These are phyloP conservation scores for Cnidoscolus chayamansa DNA, from an alignment of 441 rosid species.

Conservation along the genomic window DNA sequence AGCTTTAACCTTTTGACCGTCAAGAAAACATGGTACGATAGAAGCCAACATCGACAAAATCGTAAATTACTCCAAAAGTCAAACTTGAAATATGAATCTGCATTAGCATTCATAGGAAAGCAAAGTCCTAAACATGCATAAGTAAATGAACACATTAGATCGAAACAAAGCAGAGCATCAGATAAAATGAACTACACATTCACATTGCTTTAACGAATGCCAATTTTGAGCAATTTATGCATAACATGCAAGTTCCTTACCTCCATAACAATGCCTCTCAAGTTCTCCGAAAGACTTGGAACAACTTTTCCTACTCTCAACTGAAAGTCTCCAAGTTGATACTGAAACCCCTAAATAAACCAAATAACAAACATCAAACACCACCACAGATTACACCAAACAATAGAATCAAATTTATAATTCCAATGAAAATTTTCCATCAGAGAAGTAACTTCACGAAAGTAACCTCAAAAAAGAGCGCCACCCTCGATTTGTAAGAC, in stretches of 20 bases:
- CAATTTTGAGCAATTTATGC: too few relatives aligned
- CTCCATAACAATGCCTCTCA: constrained; percentile 96
- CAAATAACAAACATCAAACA: neutral
- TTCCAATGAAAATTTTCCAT: neutral
- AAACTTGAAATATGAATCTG: neutral
- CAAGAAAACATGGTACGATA: too few relatives aligned
- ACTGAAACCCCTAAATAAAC: constrained; percentile 64
- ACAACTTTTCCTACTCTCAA: constrained; percentile 83
- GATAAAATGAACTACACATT: neutral
- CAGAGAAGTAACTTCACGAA: neutral
- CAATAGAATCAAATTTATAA: neutral
- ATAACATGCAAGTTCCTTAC: constrained; percentile 29
- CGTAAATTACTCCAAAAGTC: neutral
- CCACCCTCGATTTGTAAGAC: constrained; percentile 70
- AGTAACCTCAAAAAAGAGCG: constrained; percentile 66
- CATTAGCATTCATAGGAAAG: constrained; percentile 1
- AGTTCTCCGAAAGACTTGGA: constrained; percentile 68
- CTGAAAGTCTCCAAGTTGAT: constrained; percentile 80
- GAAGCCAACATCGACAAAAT: neutral
- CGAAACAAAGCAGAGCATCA: constrained; percentile 7
- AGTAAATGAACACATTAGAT: neutral
- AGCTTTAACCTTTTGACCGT: neutral
- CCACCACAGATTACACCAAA: neutral
- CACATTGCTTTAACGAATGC: too few relatives aligned
- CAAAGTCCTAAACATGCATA: neutral